Conservation (phyloP, 495 filamentous ascomycete genomes). For the Neurospora cerealis region DNA sequence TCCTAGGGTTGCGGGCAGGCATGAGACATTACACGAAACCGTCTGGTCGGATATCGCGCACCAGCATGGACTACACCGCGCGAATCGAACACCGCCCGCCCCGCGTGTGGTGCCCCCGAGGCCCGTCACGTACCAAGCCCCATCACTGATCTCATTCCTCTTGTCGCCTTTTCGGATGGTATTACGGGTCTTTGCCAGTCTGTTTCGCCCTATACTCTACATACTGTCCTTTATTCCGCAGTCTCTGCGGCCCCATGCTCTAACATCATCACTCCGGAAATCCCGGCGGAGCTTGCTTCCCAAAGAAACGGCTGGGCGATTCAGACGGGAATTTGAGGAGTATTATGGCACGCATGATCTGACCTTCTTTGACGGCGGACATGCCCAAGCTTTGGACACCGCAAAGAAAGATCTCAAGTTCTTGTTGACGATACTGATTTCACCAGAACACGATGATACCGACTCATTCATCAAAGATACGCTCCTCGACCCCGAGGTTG, state of each 20-base stretch:
- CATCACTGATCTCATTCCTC: constrained; percentile 63
- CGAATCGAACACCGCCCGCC: constrained; percentile 46
- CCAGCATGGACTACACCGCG: background rate
- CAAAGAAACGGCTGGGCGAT: constrained; percentile 77
- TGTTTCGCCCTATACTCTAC: constrained; percentile 68
- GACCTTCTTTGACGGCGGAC: constrained; percentile 73
- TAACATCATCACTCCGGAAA: constrained; percentile 42
- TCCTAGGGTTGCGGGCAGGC: constrained; percentile 45
- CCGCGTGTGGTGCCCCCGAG: constrained; percentile 73
- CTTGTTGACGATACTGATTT: constrained; percentile 71
- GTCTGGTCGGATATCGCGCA: constrained; percentile 16
- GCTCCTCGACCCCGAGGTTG: constrained; percentile 63
- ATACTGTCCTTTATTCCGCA: constrained; percentile 48
- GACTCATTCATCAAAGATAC: constrained; percentile 74
- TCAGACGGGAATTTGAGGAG: constrained; percentile 88
- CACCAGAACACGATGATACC: constrained; percentile 90
- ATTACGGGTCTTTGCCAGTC: constrained; percentile 53
- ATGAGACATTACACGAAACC: constrained; percentile 63
- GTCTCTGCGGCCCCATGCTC: constrained; percentile 49
- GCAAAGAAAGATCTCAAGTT: constrained; percentile 90
- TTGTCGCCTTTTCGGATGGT: constrained; percentile 75
- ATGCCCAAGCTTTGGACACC: constrained; percentile 77
- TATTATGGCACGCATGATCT: constrained; percentile 66
- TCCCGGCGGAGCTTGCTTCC: constrained; percentile 66
- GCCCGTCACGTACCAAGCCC: constrained; percentile 53